phyloP scores from a whole-genome alignment of 23 red algal genomes.

The Gracilaria gracilis region DNA sequence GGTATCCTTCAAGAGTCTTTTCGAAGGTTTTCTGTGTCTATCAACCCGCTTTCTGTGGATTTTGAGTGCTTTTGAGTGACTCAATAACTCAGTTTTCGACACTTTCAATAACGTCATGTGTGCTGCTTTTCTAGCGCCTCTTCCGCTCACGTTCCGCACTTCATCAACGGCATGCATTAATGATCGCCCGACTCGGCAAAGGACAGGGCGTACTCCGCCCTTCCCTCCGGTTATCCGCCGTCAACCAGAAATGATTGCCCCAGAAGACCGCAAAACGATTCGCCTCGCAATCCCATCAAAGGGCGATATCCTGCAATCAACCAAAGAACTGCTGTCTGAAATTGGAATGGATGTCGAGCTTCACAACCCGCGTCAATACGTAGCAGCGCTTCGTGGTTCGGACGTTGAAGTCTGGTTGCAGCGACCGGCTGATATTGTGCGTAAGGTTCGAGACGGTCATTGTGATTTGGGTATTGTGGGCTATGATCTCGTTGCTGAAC shows the following conservation, averaged over 20 bases:
- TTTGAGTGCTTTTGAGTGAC: not conserved
- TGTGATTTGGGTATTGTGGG: conserved; percentile 93
- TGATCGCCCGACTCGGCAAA: not conserved
- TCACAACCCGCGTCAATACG: conserved; percentile 95
- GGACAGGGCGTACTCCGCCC: not conserved
- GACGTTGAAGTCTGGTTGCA: conserved; percentile 98
- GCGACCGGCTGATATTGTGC: conserved; percentile 95
- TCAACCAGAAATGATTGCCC: not conserved
- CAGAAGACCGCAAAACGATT: conserved; percentile 45
- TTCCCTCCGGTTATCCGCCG: not conserved
- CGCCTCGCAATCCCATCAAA: conserved; percentile 96
- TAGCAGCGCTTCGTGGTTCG: conserved; percentile 71
- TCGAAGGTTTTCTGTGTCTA: not conserved
- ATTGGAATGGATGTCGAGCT: conserved; percentile 86
- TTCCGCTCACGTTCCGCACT: not conserved
- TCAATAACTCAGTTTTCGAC: not conserved
- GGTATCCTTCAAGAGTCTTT: not conserved
- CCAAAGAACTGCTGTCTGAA: conserved; percentile 73
- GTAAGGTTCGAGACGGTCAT: conserved; percentile 93
- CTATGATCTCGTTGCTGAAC: conserved; percentile 91
- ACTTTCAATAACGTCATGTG: not conserved
- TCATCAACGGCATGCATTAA: not conserved
- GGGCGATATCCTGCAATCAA: conserved; percentile 81
- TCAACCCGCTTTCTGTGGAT: not conserved
- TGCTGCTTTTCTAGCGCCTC: conserved; percentile 1